A percentile compares a stretch with the other conserved stretches of the same genome.
phyloP scores from a whole-genome alignment of 1,284 basidiomycete genomes.

The Rhodotorula glutinis region DNA sequence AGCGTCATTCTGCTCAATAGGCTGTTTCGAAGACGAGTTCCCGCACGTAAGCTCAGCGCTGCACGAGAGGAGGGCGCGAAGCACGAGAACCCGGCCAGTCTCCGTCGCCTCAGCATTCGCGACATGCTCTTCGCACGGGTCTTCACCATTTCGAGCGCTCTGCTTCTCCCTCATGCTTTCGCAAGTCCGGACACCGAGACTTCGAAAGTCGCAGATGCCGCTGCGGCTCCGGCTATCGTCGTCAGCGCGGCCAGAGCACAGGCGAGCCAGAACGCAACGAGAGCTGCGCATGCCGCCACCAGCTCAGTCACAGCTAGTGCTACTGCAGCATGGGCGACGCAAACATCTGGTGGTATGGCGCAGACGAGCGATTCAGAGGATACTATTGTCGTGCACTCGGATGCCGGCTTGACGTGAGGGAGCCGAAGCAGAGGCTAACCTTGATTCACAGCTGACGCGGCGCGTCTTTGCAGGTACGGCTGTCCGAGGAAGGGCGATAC shows the following conservation, averaged over 20 bases:
- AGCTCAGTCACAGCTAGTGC: background rate
- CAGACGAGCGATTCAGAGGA: background rate
- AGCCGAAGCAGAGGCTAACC: background rate
- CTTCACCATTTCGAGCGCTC: too few species aligned
- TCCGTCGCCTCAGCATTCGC: too few species aligned
- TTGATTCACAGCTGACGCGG: background rate
- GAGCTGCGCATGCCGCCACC: background rate
- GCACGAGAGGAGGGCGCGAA: too few species aligned
- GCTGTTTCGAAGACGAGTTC: too few species aligned
- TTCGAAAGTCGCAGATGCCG: too few species aligned
- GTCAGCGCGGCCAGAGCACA: background rate
- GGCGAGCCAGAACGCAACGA: background rate
- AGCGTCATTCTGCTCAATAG: too few species aligned
- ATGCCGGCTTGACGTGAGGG: background rate
- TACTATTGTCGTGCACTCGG: slow-evolving; percentile 3
- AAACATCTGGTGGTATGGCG: slow-evolving; percentile 4
- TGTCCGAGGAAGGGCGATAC: slow-evolving; percentile 11
- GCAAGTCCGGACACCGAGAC: too few species aligned
- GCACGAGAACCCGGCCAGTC: too few species aligned
- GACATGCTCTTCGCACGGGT: too few species aligned
- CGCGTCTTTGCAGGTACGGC: background rate
- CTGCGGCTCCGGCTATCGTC: background rate
- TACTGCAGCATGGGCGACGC: slow-evolving; percentile 3
- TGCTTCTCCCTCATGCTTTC: too few species aligned
- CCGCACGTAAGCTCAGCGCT: too few species aligned